Evolutionary conservation across 352 stramenopile genomes (phyloP), one percentile per base, ranked within the genome.

Genomic region (Phytophthora multivora): DNA sequence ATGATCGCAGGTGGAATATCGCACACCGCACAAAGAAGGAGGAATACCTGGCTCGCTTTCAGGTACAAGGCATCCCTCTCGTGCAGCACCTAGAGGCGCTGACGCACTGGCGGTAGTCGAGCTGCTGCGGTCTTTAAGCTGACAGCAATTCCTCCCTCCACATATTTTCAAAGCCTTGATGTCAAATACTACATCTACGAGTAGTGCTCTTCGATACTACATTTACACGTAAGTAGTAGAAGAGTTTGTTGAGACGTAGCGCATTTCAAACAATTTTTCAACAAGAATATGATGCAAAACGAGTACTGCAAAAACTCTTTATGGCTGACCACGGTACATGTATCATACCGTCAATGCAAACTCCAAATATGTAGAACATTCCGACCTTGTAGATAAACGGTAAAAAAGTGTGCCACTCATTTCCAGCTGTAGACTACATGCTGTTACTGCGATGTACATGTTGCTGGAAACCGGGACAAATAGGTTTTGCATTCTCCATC

Each of bases 1-100:
- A 8, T 51, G 12, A 21, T 16, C 46, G 46, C 36, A 91, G 80
- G 66, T 88, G 77, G 71, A 88, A 71, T 38, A 63, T 71, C 1
- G 66, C 84, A 39, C 74, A 82, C 46, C 76, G 69, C 21, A 77
- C 53, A 43, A 85, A 79, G 58, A 77, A 81, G 7, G 75, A 77
- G 52, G 71, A 77, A n/a, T 75, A 88, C 25, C 42, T 88, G 5
- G 77, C 71, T 12, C 69, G 70, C 31, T 89, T 89, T 53, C 69
- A 85, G 21, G 75, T 90, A 18, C 78, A 91, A 45, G 83, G 80
- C 19, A 75, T 91, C 31, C 79, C 83, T 21, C 69, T 91, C 9
- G 70, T 88, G 16, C 67, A 91, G 66, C 79, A 89, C 45, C 61
- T 91, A 19, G 69, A 82, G 51, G 45, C 74, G 28, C 66, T 83